Base-by-base conservation (phyloP, 345 rosid genomes). In the Citrus sp. region DNA sequence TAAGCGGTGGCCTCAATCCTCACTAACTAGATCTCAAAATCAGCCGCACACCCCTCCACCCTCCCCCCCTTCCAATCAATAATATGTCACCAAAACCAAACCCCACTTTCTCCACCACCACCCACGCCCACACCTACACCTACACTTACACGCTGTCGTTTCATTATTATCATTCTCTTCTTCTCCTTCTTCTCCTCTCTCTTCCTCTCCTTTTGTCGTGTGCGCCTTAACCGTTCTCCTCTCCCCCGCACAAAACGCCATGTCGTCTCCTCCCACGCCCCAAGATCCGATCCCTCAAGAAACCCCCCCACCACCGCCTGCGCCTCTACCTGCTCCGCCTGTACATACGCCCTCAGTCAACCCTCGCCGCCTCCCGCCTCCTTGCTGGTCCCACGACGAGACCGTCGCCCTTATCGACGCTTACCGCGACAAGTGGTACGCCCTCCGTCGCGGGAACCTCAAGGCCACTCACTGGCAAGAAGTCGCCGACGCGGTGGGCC, bases 381-480 rank as follows among this genome's bases (percentile, higher is more conserved):
- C 97, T 13, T 93, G 98, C 76, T 95, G 98, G 98, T 90, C 98
- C 51, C 94, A 80, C 58, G 98, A 93, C 34, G 98, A 95, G 78
- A 95, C 98, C 46, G 81, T 83, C 34, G 96, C 94, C 27, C 83
- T 95, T 7, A 93, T 95, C 60, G 98, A 95, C 65, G 91, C 84
- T 0, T 95, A 95, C 85, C 87, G 96, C 16, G 98, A 95, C 64
- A 93, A 91, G 85, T 93, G 99, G 99, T 87, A 88, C 80, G 72
- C 93, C 27, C 98, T 95, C 62, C 91, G 94, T 79, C 96, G 98
- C 9, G 96, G 98, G 7, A 95, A 91, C 60, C 96, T 95, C 68
- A 95, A 93, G 86, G 99, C 97, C 70, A 85, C 86, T 64, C 93
- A 95, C 87, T 95, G 99, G 98, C 94, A 95, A 72, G 99, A 93